Evolutionary conservation across 148 eudicot genomes (phyloP).

Genomic region (Vaccinium darrowii): DNA sequence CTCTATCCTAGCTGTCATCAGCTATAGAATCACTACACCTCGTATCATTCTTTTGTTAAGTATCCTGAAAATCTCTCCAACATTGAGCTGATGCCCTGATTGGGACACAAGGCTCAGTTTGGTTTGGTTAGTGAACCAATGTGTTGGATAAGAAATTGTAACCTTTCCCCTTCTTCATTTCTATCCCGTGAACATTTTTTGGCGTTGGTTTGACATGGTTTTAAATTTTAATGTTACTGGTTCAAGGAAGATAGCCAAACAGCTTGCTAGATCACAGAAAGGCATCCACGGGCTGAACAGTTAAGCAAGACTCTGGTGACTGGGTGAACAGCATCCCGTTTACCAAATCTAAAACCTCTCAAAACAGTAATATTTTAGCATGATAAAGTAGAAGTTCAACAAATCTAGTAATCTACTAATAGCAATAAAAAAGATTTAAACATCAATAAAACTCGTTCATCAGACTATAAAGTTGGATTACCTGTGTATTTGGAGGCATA

Average conservation of each 20-base stretch:
- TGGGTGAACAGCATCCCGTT: not conserved
- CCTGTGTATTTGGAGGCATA: conserved; percentile 88
- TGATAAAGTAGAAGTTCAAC: conserved; percentile 3
- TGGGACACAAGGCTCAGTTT: too few species aligned
- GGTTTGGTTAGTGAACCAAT: not conserved
- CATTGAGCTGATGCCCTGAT: not conserved
- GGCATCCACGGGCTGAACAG: not conserved
- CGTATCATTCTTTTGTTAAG: not conserved
- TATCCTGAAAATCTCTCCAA: not conserved
- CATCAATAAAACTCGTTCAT: not conserved
- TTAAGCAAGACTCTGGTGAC: not conserved
- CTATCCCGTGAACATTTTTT: not conserved
- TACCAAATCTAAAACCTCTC: not conserved
- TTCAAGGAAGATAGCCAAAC: not conserved
- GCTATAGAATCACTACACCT: not conserved
- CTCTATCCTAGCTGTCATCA: not conserved
- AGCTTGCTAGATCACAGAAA: not conserved
- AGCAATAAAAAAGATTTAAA: not conserved
- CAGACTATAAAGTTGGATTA: conserved; percentile 13
- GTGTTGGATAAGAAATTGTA: conserved; percentile 7
- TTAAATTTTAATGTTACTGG: not conserved
- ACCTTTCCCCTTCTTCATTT: not conserved
- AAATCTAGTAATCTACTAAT: not conserved
- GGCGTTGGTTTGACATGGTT: not conserved
- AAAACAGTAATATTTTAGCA: not conserved